Base-by-base conservation (phyloP, 2,329 filamentous ascomycete genomes). In the Exophiala dermatitidis region DNA sequence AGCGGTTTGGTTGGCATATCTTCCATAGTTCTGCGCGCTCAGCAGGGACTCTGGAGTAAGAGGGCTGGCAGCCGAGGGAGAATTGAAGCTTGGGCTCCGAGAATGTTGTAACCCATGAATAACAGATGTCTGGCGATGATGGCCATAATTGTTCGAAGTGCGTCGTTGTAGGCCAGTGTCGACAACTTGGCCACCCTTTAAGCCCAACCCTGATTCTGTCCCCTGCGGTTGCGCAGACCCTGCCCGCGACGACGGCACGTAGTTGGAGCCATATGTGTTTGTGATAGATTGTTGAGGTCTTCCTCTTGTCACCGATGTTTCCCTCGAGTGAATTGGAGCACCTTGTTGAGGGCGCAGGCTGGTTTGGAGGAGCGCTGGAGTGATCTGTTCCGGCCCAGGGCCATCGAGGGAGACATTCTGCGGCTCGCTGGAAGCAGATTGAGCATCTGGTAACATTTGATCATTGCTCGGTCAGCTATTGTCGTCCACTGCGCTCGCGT, bases 101-200 rank as follows among this genome's bases (percentile, higher is more conserved):
- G 80, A 86, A 71, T 98, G 93, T 69, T 95, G 90, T 62, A 95
- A 70, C 50, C 93, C 91, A 81, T 97, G 88, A 53, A 97, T 90
- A 63, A 97, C 96, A 46, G 91, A 97, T 0, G 91, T 95, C 73
- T 98, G 90, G 51, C 93, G 85, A 72, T 97, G 90, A 69, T 98
- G 90, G 55, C 88, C 88, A 76, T 97, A 85, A 10, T 77, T 78
- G 54, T 71, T 68, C 28, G 76, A 78, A 6, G 74, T 68, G 58
- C 76, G 77, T 58, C 77, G 71, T 59, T 80, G 76, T 54, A 74
- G 61, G 57, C 69, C 66, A 28, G 60, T 54, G 34, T 60, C 60
- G 5, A 57, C 46, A n/a, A 48, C 10, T 5, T 53, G 45, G 26
- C 46, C 45, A 46, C 51, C 57, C 52, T 52, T 52, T 50, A 50